Conservation (phyloP, 768 basidiomycete genomes). For the Cystobasidium tubakii region DNA sequence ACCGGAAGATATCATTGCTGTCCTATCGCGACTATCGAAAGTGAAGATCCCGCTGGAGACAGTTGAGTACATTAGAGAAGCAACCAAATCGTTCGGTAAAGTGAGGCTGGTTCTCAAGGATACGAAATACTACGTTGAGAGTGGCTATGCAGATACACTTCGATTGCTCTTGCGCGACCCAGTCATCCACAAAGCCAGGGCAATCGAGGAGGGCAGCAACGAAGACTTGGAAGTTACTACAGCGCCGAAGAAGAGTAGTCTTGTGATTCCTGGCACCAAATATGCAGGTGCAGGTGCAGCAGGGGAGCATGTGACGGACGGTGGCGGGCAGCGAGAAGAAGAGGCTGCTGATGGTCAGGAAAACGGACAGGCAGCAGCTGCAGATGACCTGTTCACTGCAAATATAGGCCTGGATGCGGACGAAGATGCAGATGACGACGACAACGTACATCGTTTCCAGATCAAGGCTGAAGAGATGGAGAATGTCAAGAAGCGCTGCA, state of each 20-base stretch:
- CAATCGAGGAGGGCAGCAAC: slow-evolving; percentile 49
- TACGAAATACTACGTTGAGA: slow-evolving; percentile 96
- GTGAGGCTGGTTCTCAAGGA: slow-evolving; percentile 96
- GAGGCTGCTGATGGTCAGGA: slow-evolving; percentile 10
- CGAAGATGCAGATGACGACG: slow-evolving; percentile 89
- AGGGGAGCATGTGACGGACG: slow-evolving; percentile 52
- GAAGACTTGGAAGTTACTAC: slow-evolving; percentile 63
- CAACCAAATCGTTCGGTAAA: slow-evolving; percentile 94
- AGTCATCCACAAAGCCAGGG: slow-evolving; percentile 74
- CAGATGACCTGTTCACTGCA: slow-evolving; percentile 81
- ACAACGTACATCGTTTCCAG: slow-evolving; percentile 93
- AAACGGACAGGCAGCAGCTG: slow-evolving; percentile 49
- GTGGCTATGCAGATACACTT: slow-evolving; percentile 85
- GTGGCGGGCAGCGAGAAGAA: slow-evolving; percentile 25
- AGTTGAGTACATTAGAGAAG: slow-evolving; percentile 77
- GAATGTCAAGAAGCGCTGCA: slow-evolving; percentile 91
- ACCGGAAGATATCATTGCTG: slow-evolving; percentile 97
- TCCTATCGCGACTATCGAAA: slow-evolving; percentile 54
- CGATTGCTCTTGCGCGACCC: slow-evolving; percentile 79
- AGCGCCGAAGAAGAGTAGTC: slow-evolving; percentile 72
- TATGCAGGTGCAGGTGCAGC: slow-evolving; percentile 52
- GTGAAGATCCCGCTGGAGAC: slow-evolving; percentile 84
- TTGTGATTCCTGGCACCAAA: slow-evolving; percentile 78
- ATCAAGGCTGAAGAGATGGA: slow-evolving; percentile 92
- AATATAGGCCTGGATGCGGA: slow-evolving; percentile 95